Base-by-base conservation (phyloP, 768 basidiomycete genomes). In the Lactarius evosmus region DNA sequence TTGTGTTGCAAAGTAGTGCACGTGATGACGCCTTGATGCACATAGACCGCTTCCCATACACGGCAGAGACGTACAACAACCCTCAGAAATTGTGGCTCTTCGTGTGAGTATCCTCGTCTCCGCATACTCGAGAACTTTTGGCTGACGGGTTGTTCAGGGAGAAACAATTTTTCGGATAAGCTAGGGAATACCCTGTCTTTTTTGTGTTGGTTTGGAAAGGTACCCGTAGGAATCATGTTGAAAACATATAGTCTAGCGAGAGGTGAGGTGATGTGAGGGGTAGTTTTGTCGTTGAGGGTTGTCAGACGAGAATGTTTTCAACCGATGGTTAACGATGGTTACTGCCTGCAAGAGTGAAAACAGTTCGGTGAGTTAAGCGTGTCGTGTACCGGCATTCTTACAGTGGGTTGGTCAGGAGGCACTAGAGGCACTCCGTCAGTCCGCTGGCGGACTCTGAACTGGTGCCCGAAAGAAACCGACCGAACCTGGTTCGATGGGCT, bases 81-180 rank as follows among this genome's bases (percentile, higher is more conserved):
- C 64, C 64, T n/a, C 61, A 68, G 41, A 65, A 67, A 0, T 0
- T 67, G 34, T 67, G 66, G 66, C 6, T 25, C 19, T 67, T 65
- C 30, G 63, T 29, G 66, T 67, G n/a, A 54, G 66, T 55, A 6
- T 56, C 33, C 14, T 17, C 0, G 12, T 56, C 12, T 56, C 7
- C 4, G 2, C 5, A 32, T 22, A 16, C 5, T 16, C 25, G 6
- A 25, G 33, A 36, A 22, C 33, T 14, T 22, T 25, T 12, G 9
- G 16, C 54, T 55, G 16, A 55, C 11, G 2, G 11, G 7, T 12
- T 22, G 14, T 25, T 14, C 54, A 55, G 54, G 19, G n/a, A 51
- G n/a, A 34, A 51, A 19, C 32, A 52, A 51, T 4, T 53, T 34
- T 46, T 49, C 32, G 25, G 50, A 27, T 29, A 14, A 52, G 27